These are phyloP conservation scores for Holtermanniella nyarrowii DNA, from an alignment of 768 basidiomycete genomes.

Conservation along the genomic window DNA sequence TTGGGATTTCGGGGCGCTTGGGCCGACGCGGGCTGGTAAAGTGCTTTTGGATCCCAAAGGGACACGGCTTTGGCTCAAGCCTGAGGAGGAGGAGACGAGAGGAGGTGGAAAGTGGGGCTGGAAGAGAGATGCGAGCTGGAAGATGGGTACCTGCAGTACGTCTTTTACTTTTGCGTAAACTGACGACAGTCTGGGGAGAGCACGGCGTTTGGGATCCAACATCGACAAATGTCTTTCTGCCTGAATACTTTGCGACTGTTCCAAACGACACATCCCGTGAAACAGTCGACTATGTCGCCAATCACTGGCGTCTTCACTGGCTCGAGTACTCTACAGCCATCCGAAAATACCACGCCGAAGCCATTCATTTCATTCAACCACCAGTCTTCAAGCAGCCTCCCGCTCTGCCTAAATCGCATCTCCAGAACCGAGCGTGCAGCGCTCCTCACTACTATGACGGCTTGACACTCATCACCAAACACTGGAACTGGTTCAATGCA, in stretches of 20 bases:
- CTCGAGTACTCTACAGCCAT: slow-evolving; percentile 22
- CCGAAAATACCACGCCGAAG: slow-evolving; percentile 30
- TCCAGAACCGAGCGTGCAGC: slow-evolving; percentile 24
- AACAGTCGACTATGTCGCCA: slow-evolving; percentile 21
- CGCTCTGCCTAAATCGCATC: slow-evolving; percentile 21
- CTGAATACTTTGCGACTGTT: slow-evolving; percentile 26
- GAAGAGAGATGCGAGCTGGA: slow-evolving; percentile 45
- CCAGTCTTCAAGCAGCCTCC: slow-evolving; percentile 36
- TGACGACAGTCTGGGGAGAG: slow-evolving; percentile 36
- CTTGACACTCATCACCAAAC: slow-evolving; percentile 39
- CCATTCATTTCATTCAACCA: slow-evolving; percentile 37
- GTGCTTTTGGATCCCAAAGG: slow-evolving; percentile 76
- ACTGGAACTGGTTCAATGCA: slow-evolving; percentile 50
- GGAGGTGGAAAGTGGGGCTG: slow-evolving; percentile 60
- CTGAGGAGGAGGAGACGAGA: slow-evolving; percentile 18
- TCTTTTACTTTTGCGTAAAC: slow-evolving; percentile 1
- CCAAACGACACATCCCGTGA: slow-evolving; percentile 8
- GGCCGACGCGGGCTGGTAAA: slow-evolving; percentile 60
- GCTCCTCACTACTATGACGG: slow-evolving; percentile 40
- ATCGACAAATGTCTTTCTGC: slow-evolving; percentile 15
- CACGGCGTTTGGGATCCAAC: slow-evolving; percentile 38
- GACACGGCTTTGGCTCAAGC: slow-evolving; percentile 20
- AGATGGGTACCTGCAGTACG: slow-evolving; percentile 39
- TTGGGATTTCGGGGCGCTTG: slow-evolving; percentile 68
- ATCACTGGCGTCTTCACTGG: slow-evolving; percentile 33